Evolutionary conservation across 345 rosid genomes (phyloP), one percentile per base, ranked within the genome.

Genomic region (Rhizophora apiculata): DNA sequence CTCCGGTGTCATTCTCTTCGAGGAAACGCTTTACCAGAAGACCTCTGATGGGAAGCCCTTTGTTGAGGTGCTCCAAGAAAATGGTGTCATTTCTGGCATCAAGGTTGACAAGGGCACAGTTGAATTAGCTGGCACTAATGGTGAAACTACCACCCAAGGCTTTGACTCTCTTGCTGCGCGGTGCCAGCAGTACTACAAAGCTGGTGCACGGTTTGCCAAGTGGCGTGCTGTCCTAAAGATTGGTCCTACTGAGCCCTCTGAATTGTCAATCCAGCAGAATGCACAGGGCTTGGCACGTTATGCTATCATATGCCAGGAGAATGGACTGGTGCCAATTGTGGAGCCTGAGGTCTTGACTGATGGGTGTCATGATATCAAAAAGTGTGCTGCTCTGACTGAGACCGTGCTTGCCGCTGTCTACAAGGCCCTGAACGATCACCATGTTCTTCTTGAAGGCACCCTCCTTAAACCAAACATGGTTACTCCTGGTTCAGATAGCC

Each of bases 141-240:
- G 88, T 0, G 98, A 94, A 76, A 91, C 98, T 74, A 94, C 98
- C 20, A 91, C 98, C 20, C 98, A 94, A 78, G 98, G 98, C 55
- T 77, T 89, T 0, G 97, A 94, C 79, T 87, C 90, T 20, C 87
- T 91, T 21, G 97, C 89, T 0, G 81, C 87, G 2, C 89, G 96
- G 7, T 94, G 96, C 78, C 84, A 77, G 68, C 91, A 91, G 83
- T 94, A 88, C 87, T 94, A 94, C 78, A 88, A 88, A 80, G 97
- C 95, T 4, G 98, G 98, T 6, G 93, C 89, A 5, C 81, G 98
- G 60, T 94, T 94, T 51, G 97, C 98, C 48, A 94, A 94, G 83
- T 94, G 97, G 98, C 93, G 98, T 19, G 87, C 97, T 2, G 97
- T 91, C 58, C 90, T 94, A 15, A 94, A 94, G 87, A 94, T 94